Conservation (phyloP, 768 basidiomycete genomes). For the Mycena crocata region DNA sequence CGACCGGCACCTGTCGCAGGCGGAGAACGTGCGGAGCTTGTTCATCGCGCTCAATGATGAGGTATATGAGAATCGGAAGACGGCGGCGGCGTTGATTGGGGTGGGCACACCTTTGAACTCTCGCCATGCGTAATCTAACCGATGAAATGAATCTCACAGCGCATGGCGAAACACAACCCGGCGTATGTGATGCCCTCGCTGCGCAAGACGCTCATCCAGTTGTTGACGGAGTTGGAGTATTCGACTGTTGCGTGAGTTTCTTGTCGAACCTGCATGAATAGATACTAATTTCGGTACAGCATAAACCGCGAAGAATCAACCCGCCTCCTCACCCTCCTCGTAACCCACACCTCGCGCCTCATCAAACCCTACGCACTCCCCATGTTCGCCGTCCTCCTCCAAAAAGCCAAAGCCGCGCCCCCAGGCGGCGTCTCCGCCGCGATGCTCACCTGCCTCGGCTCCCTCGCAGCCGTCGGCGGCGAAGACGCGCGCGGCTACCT, state of each 20-base stretch:
- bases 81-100: constrained; percentile 91
- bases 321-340: constrained; percentile 86
- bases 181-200: constrained; percentile 99
- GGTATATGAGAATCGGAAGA: constrained; percentile 91
- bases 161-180: constrained; percentile 94
- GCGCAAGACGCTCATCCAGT: constrained; percentile 93
- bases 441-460: constrained; percentile 93
- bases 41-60: constrained; percentile 99
- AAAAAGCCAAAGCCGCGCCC: constrained; percentile 86
- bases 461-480: constrained; percentile 91
- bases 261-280: not conserved
- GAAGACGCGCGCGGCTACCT: constrained; percentile 89
- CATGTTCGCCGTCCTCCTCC: constrained; percentile 90
- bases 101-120: constrained; percentile 6
- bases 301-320: constrained; percentile 93
- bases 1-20: constrained; percentile 96
- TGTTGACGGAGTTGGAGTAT: constrained; percentile 96
- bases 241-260: constrained; percentile 76
- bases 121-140: not conserved
- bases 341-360: constrained; percentile 90
- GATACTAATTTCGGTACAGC: constrained; percentile 49
- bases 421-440: constrained; percentile 86
- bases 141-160: constrained; percentile 33
- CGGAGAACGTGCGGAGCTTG: constrained; percentile 97
- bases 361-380: constrained; percentile 97